These are phyloP conservation scores for Protostelium mycophagum DNA, from an alignment of 78 protist species.

Conservation along the genomic window DNA sequence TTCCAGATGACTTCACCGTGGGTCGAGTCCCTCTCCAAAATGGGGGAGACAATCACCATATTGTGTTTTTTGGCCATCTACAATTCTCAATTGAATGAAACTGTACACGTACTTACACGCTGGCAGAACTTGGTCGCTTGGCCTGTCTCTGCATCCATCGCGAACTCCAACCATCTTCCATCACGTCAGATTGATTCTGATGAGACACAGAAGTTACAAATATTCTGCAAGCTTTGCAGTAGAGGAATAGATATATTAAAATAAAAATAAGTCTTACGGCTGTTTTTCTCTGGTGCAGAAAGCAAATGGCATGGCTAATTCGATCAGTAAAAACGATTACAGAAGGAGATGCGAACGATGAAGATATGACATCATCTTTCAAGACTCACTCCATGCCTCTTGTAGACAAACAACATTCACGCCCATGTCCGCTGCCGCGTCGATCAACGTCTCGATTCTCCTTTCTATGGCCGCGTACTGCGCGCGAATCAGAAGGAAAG, in stretches of 20 bases:
- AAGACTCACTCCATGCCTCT: slow-evolving; percentile 84
- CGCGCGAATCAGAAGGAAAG: too few relatives aligned
- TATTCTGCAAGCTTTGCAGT: too few relatives aligned
- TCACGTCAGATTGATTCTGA: too few relatives aligned
- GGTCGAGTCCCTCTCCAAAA: slow-evolving; percentile 83
- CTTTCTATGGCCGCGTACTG: slow-evolving; percentile 64
- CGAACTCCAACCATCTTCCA: slow-evolving; percentile 87
- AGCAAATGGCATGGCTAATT: slow-evolving; percentile 78
- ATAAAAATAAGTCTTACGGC: slow-evolving; percentile 34
- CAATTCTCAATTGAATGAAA: background rate
- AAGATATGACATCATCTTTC: background rate
- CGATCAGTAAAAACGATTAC: background rate
- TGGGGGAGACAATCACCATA: slow-evolving; percentile 91
- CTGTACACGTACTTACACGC: background rate
- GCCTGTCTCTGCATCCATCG: slow-evolving; percentile 81
- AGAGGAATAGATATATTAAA: background rate
- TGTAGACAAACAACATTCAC: slow-evolving; percentile 89
- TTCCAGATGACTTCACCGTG: slow-evolving; percentile 81
- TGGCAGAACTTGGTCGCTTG: slow-evolving; percentile 59
- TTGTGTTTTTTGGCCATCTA: slow-evolving; percentile 70
- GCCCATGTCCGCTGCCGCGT: slow-evolving; percentile 82
- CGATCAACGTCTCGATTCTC: slow-evolving; percentile 68
- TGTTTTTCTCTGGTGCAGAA: slow-evolving; percentile 92
- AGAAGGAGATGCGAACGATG: background rate
- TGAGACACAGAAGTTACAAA: too few relatives aligned